Percentiles rank a stretch among this genome's conserved stretches.
phyloP scores from a whole-genome alignment of 768 basidiomycete genomes.

The Trametes meyenii region DNA sequence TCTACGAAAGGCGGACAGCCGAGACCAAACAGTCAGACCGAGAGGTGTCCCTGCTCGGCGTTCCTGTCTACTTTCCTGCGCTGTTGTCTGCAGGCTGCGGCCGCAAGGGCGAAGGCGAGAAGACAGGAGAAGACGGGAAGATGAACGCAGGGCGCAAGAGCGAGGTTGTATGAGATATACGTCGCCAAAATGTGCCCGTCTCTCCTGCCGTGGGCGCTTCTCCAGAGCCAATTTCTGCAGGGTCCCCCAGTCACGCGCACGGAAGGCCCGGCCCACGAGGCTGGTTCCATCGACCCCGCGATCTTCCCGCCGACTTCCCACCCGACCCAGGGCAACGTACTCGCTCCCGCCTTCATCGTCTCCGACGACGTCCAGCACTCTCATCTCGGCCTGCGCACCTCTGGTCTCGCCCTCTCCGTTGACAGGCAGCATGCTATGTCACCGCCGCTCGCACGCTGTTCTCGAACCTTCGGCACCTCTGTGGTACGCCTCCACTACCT shows the following conservation, averaged over 20 bases:
- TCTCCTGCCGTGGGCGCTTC: constrained; percentile 1
- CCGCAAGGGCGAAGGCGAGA: not conserved
- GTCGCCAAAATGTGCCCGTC: not conserved
- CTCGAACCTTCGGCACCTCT: constrained; percentile 1
- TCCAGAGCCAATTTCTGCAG: not conserved
- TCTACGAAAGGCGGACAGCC: not conserved
- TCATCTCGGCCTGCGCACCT: not conserved
- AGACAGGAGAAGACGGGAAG: not conserved
- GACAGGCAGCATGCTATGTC: not conserved
- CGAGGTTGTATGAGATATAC: too few species aligned
- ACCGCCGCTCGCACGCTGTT: not conserved
- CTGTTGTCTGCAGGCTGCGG: not conserved
- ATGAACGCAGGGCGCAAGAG: not conserved
- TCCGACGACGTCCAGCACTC: not conserved
- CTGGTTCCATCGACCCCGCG: constrained; percentile 5
- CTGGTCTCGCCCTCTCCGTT: not conserved
- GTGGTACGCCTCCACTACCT: not conserved
- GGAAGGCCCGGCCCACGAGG: constrained; percentile 14
- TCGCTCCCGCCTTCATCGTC: not conserved
- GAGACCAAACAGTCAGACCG: constrained; percentile 1
- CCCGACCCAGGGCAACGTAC: not conserved
- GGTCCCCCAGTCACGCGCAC: constrained; percentile 20
- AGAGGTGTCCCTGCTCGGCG: constrained; percentile 14
- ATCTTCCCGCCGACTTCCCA: not conserved
- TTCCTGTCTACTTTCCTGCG: constrained; percentile 4